Conservation (phyloP, 208 protist genomes). For the Leishmania braziliensis region DNA sequence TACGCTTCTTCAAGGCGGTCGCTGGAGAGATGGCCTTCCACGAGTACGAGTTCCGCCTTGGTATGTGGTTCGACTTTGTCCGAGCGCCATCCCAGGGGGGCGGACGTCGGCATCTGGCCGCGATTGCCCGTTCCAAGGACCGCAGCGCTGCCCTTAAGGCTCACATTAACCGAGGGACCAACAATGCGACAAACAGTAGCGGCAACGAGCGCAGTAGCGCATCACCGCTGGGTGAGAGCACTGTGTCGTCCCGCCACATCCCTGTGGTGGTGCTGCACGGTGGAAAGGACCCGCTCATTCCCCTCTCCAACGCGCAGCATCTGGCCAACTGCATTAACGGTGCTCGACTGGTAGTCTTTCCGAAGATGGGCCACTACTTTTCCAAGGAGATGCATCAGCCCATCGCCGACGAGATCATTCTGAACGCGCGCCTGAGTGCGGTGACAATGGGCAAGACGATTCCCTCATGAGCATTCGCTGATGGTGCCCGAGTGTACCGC, state of each 20-base stretch:
- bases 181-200: not conserved
- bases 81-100: constrained; percentile 33
- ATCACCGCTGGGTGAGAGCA: constrained; percentile 40
- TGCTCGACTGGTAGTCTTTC: constrained; percentile 55
- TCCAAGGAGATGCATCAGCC: constrained; percentile 32
- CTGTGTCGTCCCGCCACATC: constrained; percentile 32
- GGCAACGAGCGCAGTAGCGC: not conserved
- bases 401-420: constrained; percentile 52
- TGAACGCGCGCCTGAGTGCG: constrained; percentile 38
- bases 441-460: not conserved
- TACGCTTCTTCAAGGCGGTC: constrained; percentile 36
- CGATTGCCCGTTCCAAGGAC: constrained; percentile 35
- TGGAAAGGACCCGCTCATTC: constrained; percentile 66
- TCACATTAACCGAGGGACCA: constrained; percentile 39
- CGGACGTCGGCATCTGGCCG: constrained; percentile 36
- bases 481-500: not conserved
- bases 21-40: constrained; percentile 40
- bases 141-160: constrained; percentile 33
- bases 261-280: constrained; percentile 78
- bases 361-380: constrained; percentile 86
- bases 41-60: constrained; percentile 37
- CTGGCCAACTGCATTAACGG: constrained; percentile 54
- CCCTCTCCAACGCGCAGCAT: constrained; percentile 52
- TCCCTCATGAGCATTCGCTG: not conserved
- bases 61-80: constrained; percentile 34